Conservation (phyloP, 176 grass and related monocot genomes). For the Oryza australiensis region DNA sequence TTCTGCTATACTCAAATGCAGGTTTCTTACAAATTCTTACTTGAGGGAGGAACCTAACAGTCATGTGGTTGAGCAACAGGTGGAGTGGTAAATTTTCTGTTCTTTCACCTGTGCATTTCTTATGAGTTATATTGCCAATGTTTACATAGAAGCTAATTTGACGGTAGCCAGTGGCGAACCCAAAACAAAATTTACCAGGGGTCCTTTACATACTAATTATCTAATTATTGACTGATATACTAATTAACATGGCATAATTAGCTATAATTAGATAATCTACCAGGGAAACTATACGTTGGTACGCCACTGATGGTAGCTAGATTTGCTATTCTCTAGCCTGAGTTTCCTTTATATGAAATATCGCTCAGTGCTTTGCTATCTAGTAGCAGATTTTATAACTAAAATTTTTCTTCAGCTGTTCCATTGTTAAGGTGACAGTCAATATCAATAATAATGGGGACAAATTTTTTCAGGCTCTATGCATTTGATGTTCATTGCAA, state of each 20-base stretch:
- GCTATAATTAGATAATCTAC: too few relatives aligned
- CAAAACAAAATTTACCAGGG: too few relatives aligned
- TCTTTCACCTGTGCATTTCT: neutral
- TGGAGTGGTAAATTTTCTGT: slow-evolving; percentile 77
- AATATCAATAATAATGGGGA: neutral
- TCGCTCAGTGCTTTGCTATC: too few relatives aligned
- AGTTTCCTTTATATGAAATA: neutral
- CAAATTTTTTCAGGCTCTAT: slow-evolving; percentile 72
- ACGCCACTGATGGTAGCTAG: neutral
- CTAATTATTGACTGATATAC: too few relatives aligned
- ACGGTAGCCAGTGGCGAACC: neutral
- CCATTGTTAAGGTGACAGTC: neutral
- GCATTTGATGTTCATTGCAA: slow-evolving; percentile 99
- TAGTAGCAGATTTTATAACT: neutral
- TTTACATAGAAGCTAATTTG: neutral
- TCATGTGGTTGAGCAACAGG: slow-evolving; percentile 93
- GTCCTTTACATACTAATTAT: too few relatives aligned
- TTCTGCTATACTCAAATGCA: slow-evolving; percentile 30
- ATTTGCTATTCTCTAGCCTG: neutral
- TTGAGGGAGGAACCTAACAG: slow-evolving; percentile 93
- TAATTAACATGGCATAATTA: too few relatives aligned
- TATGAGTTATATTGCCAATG: neutral
- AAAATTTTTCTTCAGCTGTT: neutral
- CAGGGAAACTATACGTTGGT: too few relatives aligned
- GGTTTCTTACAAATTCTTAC: slow-evolving; percentile 94